Base-by-base conservation (phyloP, 1,284 basidiomycete genomes). In the Heterobasidion occidentale region DNA sequence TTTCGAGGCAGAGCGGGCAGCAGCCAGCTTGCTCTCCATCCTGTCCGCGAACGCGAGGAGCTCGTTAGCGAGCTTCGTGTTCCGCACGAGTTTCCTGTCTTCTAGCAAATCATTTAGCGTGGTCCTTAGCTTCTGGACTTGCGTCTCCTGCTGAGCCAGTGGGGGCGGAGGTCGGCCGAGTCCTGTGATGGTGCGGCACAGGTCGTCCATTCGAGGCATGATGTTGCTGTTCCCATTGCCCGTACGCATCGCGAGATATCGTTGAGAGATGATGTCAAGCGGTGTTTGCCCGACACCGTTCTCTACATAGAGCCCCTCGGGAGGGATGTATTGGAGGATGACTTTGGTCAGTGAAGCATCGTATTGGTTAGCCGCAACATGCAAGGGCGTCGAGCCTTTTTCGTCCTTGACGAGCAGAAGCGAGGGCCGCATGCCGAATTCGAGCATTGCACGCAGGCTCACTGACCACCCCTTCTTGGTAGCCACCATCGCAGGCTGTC, bases 241-340 rank as follows among this genome's bases (percentile, higher is more conserved):
- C 44, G 35, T 8, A 12, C 42, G 45, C 3, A 8, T n/a, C 14
- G 42, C 52, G 9, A 72, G 63, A 51, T 58, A 61, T 14, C 63
- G 49, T 20, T 61, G 64, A 12, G 55, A 52, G 3, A 72, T 71
- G 44, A 75, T 72, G 57, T 84, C 83, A 5, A 78, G 60, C 0
- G 78, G 72, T 0, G 78, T 80, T 55, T 77, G 73, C 4, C 82
- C 83, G 7, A 83, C 77, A 19, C 75, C 75, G 60, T 83, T 77
- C 63, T 84, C 81, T 45, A 71, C 66, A 54, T 71, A 69, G 7
- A 81, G 64, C 0, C 67, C 70, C 20, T 76, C 72, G 0, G 67
- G 58, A 19, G 75, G 70, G 0, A 69, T 67, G 2, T 67, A 68
- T 2, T 69, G 66, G 33, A 78, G 59, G 34, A 84, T 64, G 14